Evolutionary conservation across 371 early-diverging fungal genomes (phyloP).

Genomic region (Mucor indicus): DNA sequence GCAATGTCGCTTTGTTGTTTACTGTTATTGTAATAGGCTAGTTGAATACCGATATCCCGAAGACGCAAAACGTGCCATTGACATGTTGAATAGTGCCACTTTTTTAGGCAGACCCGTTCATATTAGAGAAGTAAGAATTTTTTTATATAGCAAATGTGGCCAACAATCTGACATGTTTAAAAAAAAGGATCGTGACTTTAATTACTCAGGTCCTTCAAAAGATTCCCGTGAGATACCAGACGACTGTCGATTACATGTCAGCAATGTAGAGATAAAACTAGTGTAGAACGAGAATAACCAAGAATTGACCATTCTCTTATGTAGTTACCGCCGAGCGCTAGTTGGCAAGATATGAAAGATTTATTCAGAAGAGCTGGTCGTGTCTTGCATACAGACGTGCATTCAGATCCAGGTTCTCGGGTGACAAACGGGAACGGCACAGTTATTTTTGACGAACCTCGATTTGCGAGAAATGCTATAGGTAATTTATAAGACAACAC

Average conservation of each 20-base stretch:
- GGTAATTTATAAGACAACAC: constrained; percentile 36
- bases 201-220: constrained; percentile 38
- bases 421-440: constrained; percentile 71
- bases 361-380: constrained; percentile 73
- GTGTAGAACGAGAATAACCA: not conserved
- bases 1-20: not conserved
- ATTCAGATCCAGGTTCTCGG: constrained; percentile 58
- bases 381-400: constrained; percentile 75
- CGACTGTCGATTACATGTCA: constrained; percentile 65
- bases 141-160: too few relatives aligned
- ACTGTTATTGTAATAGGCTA: constrained; percentile 39
- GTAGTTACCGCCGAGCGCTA: constrained; percentile 70
- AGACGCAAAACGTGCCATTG: constrained; percentile 80
- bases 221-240: constrained; percentile 48
- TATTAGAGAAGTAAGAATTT: constrained; percentile 51
- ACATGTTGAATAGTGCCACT: constrained; percentile 63
- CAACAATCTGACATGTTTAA: not conserved
- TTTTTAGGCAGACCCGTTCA: constrained; percentile 80
- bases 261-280: constrained; percentile 52
- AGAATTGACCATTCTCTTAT: not conserved
- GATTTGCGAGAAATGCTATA: constrained; percentile 70
- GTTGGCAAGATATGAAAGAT: constrained; percentile 87
- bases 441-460: constrained; percentile 65
- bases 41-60: constrained; percentile 78
- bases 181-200: constrained; percentile 56